A percentile compares a stretch with the other conserved stretches of the same genome.
Evolutionary conservation across 352 stramenopile species (phyloP).

Genomic region (Thalassiosira mediterranea): DNA sequence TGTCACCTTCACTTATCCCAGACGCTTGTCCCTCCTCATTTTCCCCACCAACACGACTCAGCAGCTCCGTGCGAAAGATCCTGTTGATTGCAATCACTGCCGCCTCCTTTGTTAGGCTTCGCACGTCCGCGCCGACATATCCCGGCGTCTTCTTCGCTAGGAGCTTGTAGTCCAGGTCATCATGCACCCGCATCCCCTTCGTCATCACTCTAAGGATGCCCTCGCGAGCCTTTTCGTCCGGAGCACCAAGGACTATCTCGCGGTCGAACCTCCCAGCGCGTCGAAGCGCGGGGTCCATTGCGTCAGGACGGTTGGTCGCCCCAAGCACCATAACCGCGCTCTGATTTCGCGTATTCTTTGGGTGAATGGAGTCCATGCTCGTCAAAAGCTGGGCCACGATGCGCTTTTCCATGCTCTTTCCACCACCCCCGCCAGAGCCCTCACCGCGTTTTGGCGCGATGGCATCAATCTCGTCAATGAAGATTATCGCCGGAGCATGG

Average conservation of each 20-base stretch:
- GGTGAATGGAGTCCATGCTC: conserved; percentile 75
- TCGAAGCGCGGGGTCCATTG: conserved; percentile 94
- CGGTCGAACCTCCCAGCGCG: conserved; percentile 97
- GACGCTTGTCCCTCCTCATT: conserved; percentile 10
- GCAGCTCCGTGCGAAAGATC: conserved; percentile 87
- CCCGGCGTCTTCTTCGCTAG: conserved; percentile 94
- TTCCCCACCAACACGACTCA: conserved; percentile 4
- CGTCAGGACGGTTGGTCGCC: conserved; percentile 96
- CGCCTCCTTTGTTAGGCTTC: conserved; percentile 97
- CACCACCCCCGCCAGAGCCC: conserved; percentile 84
- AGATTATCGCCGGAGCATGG: conserved; percentile 97
- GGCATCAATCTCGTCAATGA: conserved; percentile 99
- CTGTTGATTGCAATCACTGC: conserved; percentile 97
- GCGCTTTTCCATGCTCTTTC: conserved; percentile 91
- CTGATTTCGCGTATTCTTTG: conserved; percentile 63
- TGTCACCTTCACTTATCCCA: conserved; percentile 9
- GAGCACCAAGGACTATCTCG: conserved; percentile 97
- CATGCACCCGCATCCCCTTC: conserved; percentile 91
- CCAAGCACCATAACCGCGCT: conserved; percentile 94
- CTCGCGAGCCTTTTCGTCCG: conserved; percentile 92
- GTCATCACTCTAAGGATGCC: conserved; percentile 95
- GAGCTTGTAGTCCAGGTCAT: conserved; percentile 90
- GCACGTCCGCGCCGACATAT: conserved; percentile 97
- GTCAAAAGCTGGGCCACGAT: conserved; percentile 89
- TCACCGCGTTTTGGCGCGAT: conserved; percentile 94